These are phyloP conservation scores for Candida qinlingensis DNA, from an alignment of 805 yeast genomes.

Conservation along the genomic window DNA sequence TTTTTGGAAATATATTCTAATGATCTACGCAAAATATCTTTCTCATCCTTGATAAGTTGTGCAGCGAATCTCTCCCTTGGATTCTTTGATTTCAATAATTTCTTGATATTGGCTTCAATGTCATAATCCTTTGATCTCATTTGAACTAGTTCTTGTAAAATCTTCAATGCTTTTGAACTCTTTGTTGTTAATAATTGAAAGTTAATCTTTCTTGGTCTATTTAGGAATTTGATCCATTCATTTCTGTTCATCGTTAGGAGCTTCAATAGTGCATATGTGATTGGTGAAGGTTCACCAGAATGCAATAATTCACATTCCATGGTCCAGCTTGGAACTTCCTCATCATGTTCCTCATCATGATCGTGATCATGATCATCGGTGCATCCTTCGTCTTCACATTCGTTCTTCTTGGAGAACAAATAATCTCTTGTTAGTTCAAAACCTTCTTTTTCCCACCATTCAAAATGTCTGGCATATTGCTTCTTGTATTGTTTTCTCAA, in stretches of 20 bases:
- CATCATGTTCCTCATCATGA: slow-evolving; percentile 12
- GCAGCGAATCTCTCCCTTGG: slow-evolving; percentile 15
- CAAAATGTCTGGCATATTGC: slow-evolving; percentile 33
- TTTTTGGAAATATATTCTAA: slow-evolving; percentile 10
- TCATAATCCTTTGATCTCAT: slow-evolving; percentile 15
- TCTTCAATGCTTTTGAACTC: slow-evolving; percentile 17
- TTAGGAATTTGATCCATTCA: slow-evolving; percentile 24
- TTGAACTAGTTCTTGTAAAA: slow-evolving; percentile 14
- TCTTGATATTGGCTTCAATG: slow-evolving; percentile 5
- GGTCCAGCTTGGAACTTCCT: slow-evolving; percentile 36
- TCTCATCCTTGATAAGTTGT: slow-evolving; percentile 16
- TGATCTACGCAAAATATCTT: slow-evolving; percentile 13
- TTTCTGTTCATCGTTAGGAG: slow-evolving; percentile 28
- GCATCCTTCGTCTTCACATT: slow-evolving; percentile 13
- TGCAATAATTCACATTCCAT: slow-evolving; percentile 33
- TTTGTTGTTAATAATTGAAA: slow-evolving; percentile 14
- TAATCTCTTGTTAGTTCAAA: slow-evolving; percentile 27
- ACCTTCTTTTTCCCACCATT: slow-evolving; percentile 47
- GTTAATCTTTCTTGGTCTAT: slow-evolving; percentile 15
- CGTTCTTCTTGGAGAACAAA: slow-evolving; percentile 13
- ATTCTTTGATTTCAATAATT: slow-evolving; percentile 13
- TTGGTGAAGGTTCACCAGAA: slow-evolving; percentile 40
- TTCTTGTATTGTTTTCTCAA: slow-evolving; percentile 28
- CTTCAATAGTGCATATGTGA: slow-evolving; percentile 39
- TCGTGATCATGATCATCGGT: slow-evolving; percentile 13